Evolutionary conservation across 495 filamentous ascomycete genomes (phyloP), one percentile per base, ranked within the genome.

Genomic region (Aspergillus bertholletiae): DNA sequence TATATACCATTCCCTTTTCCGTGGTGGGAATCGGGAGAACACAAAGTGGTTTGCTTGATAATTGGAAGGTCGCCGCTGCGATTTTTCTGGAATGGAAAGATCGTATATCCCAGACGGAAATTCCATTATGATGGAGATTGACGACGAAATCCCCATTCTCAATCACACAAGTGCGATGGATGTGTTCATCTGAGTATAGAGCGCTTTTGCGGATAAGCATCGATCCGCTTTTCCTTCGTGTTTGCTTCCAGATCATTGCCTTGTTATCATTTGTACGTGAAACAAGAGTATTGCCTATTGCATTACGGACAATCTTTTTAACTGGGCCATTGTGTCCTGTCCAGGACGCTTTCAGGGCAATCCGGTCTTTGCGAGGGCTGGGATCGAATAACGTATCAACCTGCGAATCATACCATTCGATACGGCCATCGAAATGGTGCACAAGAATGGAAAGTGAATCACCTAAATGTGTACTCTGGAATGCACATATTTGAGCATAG

Each of bases 301-400:
- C 85, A 61, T 90, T 95, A 45, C 92, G 83, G 30, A 94, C 84
- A 49, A 97, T 86, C 61, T 93, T 95, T 57, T 88, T 86, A 57
- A 96, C 83, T 0, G 88, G 77, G 12, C 79, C 80, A 52, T 86
- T 88, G 75, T 97, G 93, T 7, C 93, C 93, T 18, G 90, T 90
- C 88, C 90, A 95, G 9, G 85, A 77, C 7, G 81, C 74, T 51
- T 73, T 80, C 23, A 77, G 71, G 13, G 67, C 59, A 18, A 95
- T 69, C 7, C 91, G 81, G 46, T 80, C 77, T n/a, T 74, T 68
- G 28, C 83, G 83, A 17, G 86, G 81, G 11, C 84, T 82, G 8
- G 88, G 87, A 69, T 94, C 94, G 54, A 97, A 88, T 13, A 97
- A 72, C 41, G 85, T 76, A 57, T 95, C 89, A 20, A 96, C 74